A percentile compares a stretch with the other conserved stretches of the same genome.
Conservation (phyloP, 495 filamentous ascomycete species). For the Platismatia glauca region DNA sequence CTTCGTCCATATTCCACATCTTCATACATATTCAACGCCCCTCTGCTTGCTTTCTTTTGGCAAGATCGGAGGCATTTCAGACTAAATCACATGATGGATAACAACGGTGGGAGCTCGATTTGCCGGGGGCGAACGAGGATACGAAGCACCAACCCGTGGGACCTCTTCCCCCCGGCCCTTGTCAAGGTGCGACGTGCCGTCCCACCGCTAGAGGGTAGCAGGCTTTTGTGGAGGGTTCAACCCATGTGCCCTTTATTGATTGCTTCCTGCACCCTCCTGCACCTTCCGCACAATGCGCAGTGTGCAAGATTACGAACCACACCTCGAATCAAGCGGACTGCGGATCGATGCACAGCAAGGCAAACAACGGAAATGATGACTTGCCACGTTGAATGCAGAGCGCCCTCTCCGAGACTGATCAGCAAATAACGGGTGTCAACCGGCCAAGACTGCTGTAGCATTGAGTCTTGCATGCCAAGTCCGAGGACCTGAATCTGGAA, state of each 20-base stretch:
- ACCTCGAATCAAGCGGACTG: background rate
- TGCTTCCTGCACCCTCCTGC: background rate
- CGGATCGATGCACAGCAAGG: background rate
- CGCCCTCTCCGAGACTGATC: background rate
- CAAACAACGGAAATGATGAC: background rate
- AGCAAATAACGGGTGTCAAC: background rate
- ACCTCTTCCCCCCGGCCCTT: no score
- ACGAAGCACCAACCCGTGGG: no score
- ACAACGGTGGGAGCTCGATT: no score
- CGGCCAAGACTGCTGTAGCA: background rate
- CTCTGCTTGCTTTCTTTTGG: no score
- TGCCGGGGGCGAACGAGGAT: no score
- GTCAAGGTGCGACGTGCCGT: no score
- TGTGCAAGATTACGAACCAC: background rate
- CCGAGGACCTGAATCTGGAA: background rate
- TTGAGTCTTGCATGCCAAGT: background rate
- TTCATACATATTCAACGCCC: no score
- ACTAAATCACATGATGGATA: no score
- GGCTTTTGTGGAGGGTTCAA: background rate
- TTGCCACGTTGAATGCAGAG: background rate
- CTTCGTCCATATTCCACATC: no score
- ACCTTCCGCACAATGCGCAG: background rate
- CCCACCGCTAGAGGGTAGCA: background rate
- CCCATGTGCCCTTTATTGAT: no score
- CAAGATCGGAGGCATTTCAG: no score